Percentiles rank a stretch among this genome's conserved stretches.
These are phyloP conservation scores for Onygenales sp. DNA, from an alignment of 2,329 filamentous ascomycete genomes.

Conservation along the genomic window DNA sequence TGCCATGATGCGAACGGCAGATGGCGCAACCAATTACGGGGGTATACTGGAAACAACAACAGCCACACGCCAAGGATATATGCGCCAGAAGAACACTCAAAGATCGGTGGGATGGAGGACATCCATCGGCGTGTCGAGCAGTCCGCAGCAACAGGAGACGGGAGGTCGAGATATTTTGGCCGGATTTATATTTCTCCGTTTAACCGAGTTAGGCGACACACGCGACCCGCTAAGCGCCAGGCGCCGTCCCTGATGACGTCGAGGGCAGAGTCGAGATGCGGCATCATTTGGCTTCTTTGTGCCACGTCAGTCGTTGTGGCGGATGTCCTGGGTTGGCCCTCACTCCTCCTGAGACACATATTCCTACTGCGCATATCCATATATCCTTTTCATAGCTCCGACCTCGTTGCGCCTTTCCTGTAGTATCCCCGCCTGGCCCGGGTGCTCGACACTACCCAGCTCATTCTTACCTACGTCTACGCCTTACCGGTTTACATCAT, in stretches of 20 bases:
- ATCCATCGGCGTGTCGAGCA: not conserved
- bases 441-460: no score
- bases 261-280: not conserved
- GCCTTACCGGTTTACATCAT: no score
- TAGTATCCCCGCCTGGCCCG: no score
- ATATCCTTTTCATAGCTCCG: no score
- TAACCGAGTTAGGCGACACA: not conserved
- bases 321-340: no score
- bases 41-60: not conserved
- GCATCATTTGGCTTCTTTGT: not conserved
- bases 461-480: no score
- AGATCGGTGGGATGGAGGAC: not conserved
- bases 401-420: no score
- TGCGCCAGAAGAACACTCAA: not conserved
- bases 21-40: not conserved
- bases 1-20: slow-evolving; percentile 8
- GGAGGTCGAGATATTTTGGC: not conserved
- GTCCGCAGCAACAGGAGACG: not conserved
- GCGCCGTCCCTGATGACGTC: not conserved
- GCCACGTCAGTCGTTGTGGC: no score
- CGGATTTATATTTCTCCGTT: not conserved
- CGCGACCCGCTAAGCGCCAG: not conserved
- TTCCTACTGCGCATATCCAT: no score
- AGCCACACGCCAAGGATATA: not conserved
- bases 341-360: no score